Base-by-base conservation (phyloP, 257 asterid genomes). In the Avicennia marina region DNA sequence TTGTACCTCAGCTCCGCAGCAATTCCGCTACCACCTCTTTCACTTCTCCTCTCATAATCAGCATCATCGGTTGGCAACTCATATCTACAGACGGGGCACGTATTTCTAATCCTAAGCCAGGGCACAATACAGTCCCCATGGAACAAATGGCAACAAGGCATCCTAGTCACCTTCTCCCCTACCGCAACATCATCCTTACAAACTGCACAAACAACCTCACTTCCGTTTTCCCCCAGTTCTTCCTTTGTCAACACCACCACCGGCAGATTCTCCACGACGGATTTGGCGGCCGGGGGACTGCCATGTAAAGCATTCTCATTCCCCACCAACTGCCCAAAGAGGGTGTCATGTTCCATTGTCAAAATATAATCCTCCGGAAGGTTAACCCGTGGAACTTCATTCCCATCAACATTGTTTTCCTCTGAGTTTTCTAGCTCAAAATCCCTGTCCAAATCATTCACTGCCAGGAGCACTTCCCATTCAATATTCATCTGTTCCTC, bases 1-100 rank as follows among this genome's bases (percentile, higher is more conserved):
- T 36, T 36, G 10, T 36, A 11, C 41, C 41, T 36, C 41, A 36
- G 3, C 41, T 11, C 41, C 12, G 2, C 3, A 11, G 2, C 41
- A 36, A 2, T 36, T 36, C 41, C 41, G 10, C 10, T 36, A 7
- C 33, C 33, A 2, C 33, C 33, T 56, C 75, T 55, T 47, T 56
- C 78, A 32, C 32, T 69, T 81, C 69, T 82, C 72, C 58, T 73
- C 76, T 85, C 95, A 21, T 91, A 85, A 49, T 81, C 87, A n/a
- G 65, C 80, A 63, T 91, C 94, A 66, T 91, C 98, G 0, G 96
- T 91, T 5, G 93, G 98, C 70, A 90, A 65, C 78, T 90, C 95
- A 25, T 71, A 69, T 47, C 98, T 83, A 67, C 98, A 90, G 49
- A 91, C 89, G 0, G 98, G 98, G 65, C 98, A 91, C 0, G 90